Evolutionary conservation across 805 yeast species (phyloP).

Genomic region (Cyberlindnera maritima): DNA sequence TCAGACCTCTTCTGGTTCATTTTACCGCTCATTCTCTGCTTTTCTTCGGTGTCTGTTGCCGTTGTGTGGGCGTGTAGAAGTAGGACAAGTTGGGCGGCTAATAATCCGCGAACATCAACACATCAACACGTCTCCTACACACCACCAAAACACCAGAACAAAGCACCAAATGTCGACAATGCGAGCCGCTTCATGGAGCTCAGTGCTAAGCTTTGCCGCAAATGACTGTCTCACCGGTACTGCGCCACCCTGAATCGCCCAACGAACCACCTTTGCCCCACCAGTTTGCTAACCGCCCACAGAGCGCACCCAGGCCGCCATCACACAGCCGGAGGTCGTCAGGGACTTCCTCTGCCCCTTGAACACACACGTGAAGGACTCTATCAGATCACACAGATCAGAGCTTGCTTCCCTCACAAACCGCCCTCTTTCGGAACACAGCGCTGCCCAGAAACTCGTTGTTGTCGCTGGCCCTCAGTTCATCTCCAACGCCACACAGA

Average conservation of each 20-base stretch:
- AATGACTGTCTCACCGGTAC: constrained; percentile 14
- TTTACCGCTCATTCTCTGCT: background rate
- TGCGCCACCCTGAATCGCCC: background rate
- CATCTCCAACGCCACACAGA: constrained; percentile 3
- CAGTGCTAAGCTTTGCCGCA: constrained; percentile 5
- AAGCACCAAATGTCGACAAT: background rate
- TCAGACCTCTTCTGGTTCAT: constrained; percentile 47
- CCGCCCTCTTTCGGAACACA: background rate
- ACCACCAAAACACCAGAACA: background rate
- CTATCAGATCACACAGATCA: background rate
- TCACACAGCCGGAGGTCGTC: constrained; percentile 18
- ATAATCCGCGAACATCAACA: background rate
- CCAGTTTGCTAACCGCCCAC: no score
- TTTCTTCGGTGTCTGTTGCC: background rate
- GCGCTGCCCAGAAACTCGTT: background rate
- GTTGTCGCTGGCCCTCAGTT: constrained; percentile 11
- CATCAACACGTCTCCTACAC: background rate
- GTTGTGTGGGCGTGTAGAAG: no score
- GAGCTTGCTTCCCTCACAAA: background rate
- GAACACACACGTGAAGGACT: background rate
- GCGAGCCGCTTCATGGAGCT: constrained; percentile 10
- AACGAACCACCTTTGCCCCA: no score
- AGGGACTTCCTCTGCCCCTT: constrained; percentile 16
- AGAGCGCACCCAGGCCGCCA: constrained; percentile 20
- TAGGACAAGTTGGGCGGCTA: no score